Conservation (phyloP, 2,329 filamentous ascomycete genomes). For the Scopulariopsis brevicaulis region DNA sequence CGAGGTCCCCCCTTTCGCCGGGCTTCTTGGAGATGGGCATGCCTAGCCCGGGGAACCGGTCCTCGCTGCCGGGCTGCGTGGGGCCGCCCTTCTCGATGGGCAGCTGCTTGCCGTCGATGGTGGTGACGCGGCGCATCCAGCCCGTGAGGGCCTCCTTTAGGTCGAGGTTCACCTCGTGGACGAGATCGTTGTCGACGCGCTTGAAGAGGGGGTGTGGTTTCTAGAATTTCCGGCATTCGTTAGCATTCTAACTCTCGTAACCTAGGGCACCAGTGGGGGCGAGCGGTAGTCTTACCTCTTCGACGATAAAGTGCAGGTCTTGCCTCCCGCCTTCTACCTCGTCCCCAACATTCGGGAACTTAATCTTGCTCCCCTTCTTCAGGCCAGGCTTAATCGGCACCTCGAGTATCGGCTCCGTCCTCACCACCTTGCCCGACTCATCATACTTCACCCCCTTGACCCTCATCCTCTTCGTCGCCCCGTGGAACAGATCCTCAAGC, state of each 20-base stretch:
- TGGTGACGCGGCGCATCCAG: slow-evolving; percentile 84
- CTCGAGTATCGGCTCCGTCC: slow-evolving; percentile 81
- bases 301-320: slow-evolving; percentile 88
- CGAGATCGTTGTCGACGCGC: slow-evolving; percentile 80
- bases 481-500: slow-evolving; percentile 80
- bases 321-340: slow-evolving; percentile 94
- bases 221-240: slow-evolving; percentile 28
- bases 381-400: slow-evolving; percentile 92
- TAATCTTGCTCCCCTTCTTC: slow-evolving; percentile 97
- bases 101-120: slow-evolving; percentile 84
- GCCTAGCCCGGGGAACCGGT: slow-evolving; percentile 73
- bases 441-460: slow-evolving; percentile 97
- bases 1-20: slow-evolving; percentile 70
- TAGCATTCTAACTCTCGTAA: neutral
- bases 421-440: slow-evolving; percentile 68
- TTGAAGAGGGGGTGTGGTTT: slow-evolving; percentile 79
- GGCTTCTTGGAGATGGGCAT: slow-evolving; percentile 95
- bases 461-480: slow-evolving; percentile 92
- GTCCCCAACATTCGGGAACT: slow-evolving; percentile 95
- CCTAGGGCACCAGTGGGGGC: neutral
- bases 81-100: slow-evolving; percentile 70
- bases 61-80: slow-evolving; percentile 72
- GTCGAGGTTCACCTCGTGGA: slow-evolving; percentile 66
- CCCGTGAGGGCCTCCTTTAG: slow-evolving; percentile 93
- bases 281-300: slow-evolving; percentile 56